Evolutionary conservation across 1,139 yeast genomes (phyloP).

Genomic region (Blastobotrys raffinosifermentans): DNA sequence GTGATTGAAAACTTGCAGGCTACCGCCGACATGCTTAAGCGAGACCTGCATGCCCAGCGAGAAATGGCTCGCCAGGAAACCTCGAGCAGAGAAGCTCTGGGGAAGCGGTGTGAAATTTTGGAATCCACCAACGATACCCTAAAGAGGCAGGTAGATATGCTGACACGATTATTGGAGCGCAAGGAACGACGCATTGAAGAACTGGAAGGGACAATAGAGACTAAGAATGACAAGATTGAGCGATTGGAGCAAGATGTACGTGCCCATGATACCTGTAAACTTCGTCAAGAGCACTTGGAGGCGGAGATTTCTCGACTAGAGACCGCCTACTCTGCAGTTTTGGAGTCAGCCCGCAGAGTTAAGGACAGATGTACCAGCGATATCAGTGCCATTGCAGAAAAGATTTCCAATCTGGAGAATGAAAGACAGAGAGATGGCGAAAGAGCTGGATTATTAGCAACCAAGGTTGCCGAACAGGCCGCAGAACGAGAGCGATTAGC

Average conservation of each 20-base stretch:
- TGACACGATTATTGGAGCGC: constrained; percentile 23
- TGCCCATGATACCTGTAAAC: constrained; percentile 7
- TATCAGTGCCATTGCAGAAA: constrained; percentile 15
- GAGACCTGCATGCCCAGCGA: constrained; percentile 23
- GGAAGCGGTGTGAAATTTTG: constrained; percentile 22
- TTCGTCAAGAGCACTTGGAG: constrained; percentile 8
- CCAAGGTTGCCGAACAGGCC: constrained; percentile 14
- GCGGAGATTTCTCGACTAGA: constrained; percentile 21
- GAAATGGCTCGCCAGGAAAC: constrained; percentile 23
- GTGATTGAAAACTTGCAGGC: constrained; percentile 26
- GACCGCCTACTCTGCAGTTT: constrained; percentile 21
- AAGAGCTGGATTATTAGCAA: constrained; percentile 15
- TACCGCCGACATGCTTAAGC: constrained; percentile 22
- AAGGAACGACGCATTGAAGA: constrained; percentile 27
- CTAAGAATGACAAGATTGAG: constrained; percentile 11
- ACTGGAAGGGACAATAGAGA: constrained; percentile 16
- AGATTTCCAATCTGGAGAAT: constrained; percentile 13
- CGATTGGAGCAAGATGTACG: constrained; percentile 11
- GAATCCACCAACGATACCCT: constrained; percentile 24
- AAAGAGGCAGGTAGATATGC: constrained; percentile 26
- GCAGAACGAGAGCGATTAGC: constrained; percentile 19
- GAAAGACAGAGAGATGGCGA: constrained; percentile 18
- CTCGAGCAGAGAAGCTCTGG: constrained; percentile 20
- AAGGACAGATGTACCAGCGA: constrained; percentile 19
- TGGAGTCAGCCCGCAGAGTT: constrained; percentile 19